Evolutionary conservation across 352 stramenopile genomes (phyloP).

Genomic region (Phytopythium litorale): DNA sequence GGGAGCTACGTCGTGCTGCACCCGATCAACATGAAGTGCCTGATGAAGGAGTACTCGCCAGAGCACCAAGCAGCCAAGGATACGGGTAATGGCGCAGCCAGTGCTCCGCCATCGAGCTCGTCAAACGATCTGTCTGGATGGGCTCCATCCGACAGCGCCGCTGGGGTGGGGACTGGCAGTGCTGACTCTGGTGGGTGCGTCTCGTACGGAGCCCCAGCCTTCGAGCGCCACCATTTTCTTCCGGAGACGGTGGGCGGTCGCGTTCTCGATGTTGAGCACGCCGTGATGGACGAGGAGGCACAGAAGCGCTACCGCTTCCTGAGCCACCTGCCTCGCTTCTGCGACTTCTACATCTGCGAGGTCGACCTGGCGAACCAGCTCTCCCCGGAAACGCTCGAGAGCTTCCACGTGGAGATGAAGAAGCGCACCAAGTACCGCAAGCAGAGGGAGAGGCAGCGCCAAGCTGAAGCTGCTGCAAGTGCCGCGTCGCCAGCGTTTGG

Average conservation of each 20-base stretch:
- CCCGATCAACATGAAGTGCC: constrained; percentile 87
- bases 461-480: constrained; percentile 9
- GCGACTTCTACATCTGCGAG: constrained; percentile 87
- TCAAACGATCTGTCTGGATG: constrained; percentile 8
- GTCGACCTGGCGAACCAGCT: constrained; percentile 72
- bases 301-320: constrained; percentile 86
- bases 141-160: background rate
- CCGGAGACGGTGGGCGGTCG: constrained; percentile 50
- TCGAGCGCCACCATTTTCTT: constrained; percentile 46
- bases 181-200: background rate
- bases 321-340: constrained; percentile 81
- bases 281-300: constrained; percentile 84
- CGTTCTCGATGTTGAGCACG: constrained; percentile 82
- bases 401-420: constrained; percentile 72
- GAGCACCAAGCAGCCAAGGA: constrained; percentile 19
- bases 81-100: background rate
- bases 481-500: constrained; percentile 31
- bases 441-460: constrained; percentile 36
- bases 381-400: constrained; percentile 52
- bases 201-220: constrained; percentile 4
- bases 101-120: constrained; percentile 10
- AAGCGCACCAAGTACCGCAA: constrained; percentile 72
- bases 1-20: constrained; percentile 89
- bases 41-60: constrained; percentile 69
- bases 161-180: background rate